phyloP scores from a whole-genome alignment of 164 flowering plant genomes.

The Litsea cubeba region DNA sequence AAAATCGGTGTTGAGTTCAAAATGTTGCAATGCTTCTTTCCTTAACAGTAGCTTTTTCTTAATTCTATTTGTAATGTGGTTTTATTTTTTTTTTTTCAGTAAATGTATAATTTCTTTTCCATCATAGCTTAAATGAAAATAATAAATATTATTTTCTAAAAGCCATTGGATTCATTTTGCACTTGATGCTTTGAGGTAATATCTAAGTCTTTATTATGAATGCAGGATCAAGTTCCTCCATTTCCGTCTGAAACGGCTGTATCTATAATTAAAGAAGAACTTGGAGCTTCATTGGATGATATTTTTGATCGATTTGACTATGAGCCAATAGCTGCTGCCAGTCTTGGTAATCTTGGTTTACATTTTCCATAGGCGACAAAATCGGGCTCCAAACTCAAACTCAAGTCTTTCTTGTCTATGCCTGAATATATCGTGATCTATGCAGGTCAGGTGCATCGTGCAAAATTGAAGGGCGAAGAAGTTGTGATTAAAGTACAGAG shows the following conservation, averaged over 20 bases:
- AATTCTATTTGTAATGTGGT: background rate
- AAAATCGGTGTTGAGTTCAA: background rate
- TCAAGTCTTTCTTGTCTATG: background rate
- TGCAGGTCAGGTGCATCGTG: constrained; percentile 98
- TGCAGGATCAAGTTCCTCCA: constrained; percentile 99
- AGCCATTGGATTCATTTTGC: background rate
- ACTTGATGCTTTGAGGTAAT: background rate
- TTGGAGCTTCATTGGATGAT: constrained; percentile 60
- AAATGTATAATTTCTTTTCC: background rate
- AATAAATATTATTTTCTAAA: background rate
- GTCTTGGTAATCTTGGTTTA: constrained; percentile 66
- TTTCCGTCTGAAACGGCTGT: constrained; percentile 88
- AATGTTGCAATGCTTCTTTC: background rate
- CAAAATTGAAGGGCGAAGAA: constrained; percentile 78
- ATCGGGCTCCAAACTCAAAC: background rate
- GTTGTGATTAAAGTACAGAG: constrained; percentile 95
- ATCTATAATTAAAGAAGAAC: constrained; percentile 85
- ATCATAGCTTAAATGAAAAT: background rate
- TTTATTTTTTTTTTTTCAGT: background rate
- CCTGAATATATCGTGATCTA: background rate
- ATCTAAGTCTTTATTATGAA: background rate
- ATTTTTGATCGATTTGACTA: constrained; percentile 76
- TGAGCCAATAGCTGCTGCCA: constrained; percentile 99
- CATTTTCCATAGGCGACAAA: background rate
- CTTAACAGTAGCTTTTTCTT: background rate